Percentiles rank a stretch among this genome's conserved stretches.
These are phyloP conservation scores for Coemansia sp. DNA, from an alignment of 192 early-diverging fungal species.

Conservation along the genomic window DNA sequence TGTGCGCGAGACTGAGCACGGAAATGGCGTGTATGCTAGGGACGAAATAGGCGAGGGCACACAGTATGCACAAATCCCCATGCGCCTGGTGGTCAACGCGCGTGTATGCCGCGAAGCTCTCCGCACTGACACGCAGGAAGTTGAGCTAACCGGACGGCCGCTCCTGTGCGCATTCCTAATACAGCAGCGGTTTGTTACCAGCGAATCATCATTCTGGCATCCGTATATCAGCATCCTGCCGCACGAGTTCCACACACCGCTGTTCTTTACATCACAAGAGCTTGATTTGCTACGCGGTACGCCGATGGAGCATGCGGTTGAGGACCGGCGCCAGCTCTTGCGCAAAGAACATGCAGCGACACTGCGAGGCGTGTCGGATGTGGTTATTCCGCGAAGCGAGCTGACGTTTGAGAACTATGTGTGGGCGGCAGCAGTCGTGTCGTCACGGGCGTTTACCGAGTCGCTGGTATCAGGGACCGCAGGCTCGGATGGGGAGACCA, in stretches of 20 bases:
- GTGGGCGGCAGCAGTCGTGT: conserved; percentile 60
- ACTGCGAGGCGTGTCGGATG: conserved; percentile 21
- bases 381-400: conserved; percentile 8
- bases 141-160: conserved; percentile 30
- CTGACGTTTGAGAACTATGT: conserved; percentile 58
- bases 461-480: conserved; percentile 41
- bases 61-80: conserved; percentile 58
- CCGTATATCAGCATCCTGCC: conserved; percentile 66
- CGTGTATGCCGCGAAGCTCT: conserved; percentile 44
- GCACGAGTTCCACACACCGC: conserved; percentile 54
- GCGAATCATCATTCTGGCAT: conserved; percentile 54
- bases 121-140: conserved; percentile 11
- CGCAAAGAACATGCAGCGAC: conserved; percentile 33
- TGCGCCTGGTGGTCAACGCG: conserved; percentile 53
- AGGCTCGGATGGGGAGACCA: conserved; percentile 14
- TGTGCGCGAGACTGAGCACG: conserved; percentile 27
- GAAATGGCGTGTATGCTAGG: conserved; percentile 55
- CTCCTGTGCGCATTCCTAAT: conserved; percentile 58
- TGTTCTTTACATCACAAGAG: conserved; percentile 56
- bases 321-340: conserved; percentile 41
- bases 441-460: conserved; percentile 63
- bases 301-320: conserved; percentile 53
- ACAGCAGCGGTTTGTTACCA: conserved; percentile 41
- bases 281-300: conserved; percentile 54
- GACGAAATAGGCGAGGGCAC: conserved; percentile 40